Evolutionary conservation across 176 grass and related monocot species (phyloP).

Genomic region (Metroxylon sagu): DNA sequence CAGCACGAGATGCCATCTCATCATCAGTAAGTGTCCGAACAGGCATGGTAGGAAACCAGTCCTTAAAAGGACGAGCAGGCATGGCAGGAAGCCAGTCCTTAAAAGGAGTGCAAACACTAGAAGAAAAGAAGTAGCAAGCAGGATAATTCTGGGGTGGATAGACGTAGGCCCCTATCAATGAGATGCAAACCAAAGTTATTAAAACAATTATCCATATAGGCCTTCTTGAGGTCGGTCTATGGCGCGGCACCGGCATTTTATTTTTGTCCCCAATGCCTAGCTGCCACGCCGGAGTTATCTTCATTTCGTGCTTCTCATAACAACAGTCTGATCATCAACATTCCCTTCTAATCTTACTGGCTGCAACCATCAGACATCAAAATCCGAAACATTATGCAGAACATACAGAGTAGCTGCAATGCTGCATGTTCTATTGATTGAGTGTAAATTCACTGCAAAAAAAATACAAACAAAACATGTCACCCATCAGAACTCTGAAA

Average conservation of each 20-base stretch:
- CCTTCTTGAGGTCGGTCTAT: conserved; percentile 45
- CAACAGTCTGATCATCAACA: conserved; percentile 6
- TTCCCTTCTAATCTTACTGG: neutral
- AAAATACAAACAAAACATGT: no score
- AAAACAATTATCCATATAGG: conserved; percentile 90
- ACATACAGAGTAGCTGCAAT: neutral
- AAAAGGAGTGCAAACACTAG: conserved; percentile 61
- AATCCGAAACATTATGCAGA: neutral
- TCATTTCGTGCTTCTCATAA: conserved; percentile 28
- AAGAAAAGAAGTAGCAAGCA: conserved; percentile 70
- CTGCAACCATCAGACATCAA: neutral
- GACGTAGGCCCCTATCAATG: conserved; percentile 63
- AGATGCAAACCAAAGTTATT: conserved; percentile 59
- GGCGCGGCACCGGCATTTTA: conserved; percentile 43
- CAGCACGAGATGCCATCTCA: conserved; percentile 60
- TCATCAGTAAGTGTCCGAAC: conserved; percentile 54
- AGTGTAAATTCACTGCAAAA: no score
- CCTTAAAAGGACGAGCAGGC: conserved; percentile 37
- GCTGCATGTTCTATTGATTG: no score
- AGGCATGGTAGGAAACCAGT: conserved; percentile 57
- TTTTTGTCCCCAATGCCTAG: conserved; percentile 41
- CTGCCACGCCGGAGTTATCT: conserved; percentile 33
- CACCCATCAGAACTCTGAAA: no score
- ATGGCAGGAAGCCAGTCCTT: conserved; percentile 73
- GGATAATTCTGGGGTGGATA: conserved; percentile 65